A percentile compares a stretch with the other conserved stretches of the same genome.
These are phyloP conservation scores for Talaromyces pinophilus DNA, from an alignment of 2,329 filamentous ascomycete genomes.

Conservation along the genomic window DNA sequence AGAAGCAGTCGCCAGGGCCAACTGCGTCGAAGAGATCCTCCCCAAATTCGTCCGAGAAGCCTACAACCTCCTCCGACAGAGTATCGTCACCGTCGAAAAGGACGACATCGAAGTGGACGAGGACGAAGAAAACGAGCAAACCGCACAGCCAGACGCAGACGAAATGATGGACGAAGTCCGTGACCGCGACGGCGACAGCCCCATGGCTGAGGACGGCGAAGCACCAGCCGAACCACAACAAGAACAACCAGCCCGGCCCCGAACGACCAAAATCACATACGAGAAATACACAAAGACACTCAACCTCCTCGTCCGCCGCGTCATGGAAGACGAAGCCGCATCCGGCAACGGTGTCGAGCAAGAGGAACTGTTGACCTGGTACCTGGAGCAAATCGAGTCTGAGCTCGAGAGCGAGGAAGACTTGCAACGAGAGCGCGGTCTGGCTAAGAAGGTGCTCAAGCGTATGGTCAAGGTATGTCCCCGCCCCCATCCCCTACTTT, in stretches of 20 bases:
- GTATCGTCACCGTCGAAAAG: slow-evolving; percentile 96
- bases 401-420: slow-evolving; percentile 80
- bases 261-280: slow-evolving; percentile 87
- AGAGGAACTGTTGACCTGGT: slow-evolving; percentile 81
- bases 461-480: slow-evolving; percentile 86
- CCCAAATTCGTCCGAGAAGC: slow-evolving; percentile 86
- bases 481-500: slow-evolving; percentile 6
- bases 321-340: slow-evolving; percentile 77
- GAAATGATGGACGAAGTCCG: slow-evolving; percentile 51
- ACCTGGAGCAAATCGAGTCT: slow-evolving; percentile 85
- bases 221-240: slow-evolving; percentile 38
- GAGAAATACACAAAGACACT: slow-evolving; percentile 93
- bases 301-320: slow-evolving; percentile 77
- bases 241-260: slow-evolving; percentile 43
- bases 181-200: slow-evolving; percentile 53
- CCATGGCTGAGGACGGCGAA: slow-evolving; percentile 56
- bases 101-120: slow-evolving; percentile 95
- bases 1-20: slow-evolving; percentile 97
- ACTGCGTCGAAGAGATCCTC: slow-evolving; percentile 88
- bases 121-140: slow-evolving; percentile 52
- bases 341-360: slow-evolving; percentile 81
- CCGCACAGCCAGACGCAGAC: slow-evolving; percentile 46
- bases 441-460: slow-evolving; percentile 84
- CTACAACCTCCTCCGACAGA: slow-evolving; percentile 85
- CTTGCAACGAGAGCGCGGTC: slow-evolving; percentile 69